phyloP scores from a whole-genome alignment of 441 rosid species.

The Populus hybrid region DNA sequence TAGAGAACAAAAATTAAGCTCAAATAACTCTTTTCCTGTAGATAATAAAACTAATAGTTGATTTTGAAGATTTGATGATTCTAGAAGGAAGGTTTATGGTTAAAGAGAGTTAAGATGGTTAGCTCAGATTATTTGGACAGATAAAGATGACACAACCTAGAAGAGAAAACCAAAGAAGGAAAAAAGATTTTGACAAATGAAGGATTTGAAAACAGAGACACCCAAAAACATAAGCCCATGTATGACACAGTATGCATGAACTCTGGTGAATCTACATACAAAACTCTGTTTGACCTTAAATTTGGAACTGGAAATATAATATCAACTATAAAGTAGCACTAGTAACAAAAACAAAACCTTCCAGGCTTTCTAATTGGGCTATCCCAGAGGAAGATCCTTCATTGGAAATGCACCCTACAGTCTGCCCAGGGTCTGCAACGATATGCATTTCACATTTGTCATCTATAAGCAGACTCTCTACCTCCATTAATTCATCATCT shows the following conservation, averaged over 20 bases:
- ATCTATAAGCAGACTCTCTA: slow-evolving; percentile 64
- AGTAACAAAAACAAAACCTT: slow-evolving; percentile 43
- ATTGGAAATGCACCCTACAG: slow-evolving; percentile 36
- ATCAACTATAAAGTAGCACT: not conserved
- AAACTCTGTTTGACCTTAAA: too few relatives aligned
- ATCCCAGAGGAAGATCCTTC: slow-evolving; percentile 53
- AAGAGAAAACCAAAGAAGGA: not conserved
- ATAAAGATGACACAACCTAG: not conserved
- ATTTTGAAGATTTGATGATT: not conserved
- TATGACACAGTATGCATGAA: too few relatives aligned
- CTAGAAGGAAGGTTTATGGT: not conserved
- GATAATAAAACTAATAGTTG: not conserved
- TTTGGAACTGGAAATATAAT: too few relatives aligned
- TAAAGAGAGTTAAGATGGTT: not conserved
- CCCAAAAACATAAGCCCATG: too few relatives aligned
- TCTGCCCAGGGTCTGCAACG: slow-evolving; percentile 47
- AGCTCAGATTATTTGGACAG: not conserved
- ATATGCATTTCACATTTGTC: slow-evolving; percentile 48
- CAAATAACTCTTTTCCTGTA: not conserved
- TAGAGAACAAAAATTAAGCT: not conserved
- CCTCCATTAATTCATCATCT: slow-evolving; percentile 89
- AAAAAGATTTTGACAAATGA: not conserved
- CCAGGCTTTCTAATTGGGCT: slow-evolving; percentile 52
- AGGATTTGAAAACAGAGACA: too few relatives aligned
- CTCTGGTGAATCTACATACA: too few relatives aligned